Percentiles rank a stretch among this genome's conserved stretches.
These are phyloP conservation scores for Tetrahymena malaccensis DNA, from an alignment of 73 alveolate genomes.

Conservation along the genomic window DNA sequence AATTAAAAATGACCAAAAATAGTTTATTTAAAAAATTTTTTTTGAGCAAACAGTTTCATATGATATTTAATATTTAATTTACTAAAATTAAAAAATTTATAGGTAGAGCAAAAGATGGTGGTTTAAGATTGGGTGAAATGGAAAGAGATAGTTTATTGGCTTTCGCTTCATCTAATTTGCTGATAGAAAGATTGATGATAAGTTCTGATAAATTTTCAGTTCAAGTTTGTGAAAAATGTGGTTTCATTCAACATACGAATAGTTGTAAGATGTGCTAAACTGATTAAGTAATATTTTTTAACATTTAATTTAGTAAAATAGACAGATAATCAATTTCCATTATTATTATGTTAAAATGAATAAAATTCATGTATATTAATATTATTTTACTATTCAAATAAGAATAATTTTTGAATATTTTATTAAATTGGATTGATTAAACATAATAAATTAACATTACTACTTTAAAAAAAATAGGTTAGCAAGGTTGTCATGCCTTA, in stretches of 20 bases:
- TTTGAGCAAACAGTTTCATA: too few species aligned
- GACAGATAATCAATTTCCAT: too few species aligned
- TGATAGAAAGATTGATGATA: slow-evolving; percentile 93
- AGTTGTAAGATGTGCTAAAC: slow-evolving; percentile 67
- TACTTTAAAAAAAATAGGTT: slow-evolving; percentile 28
- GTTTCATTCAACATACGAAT: slow-evolving; percentile 75
- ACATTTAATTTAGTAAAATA: too few species aligned
- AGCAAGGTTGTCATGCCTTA: slow-evolving; percentile 92
- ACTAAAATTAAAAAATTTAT: not conserved
- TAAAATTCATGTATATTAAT: too few species aligned
- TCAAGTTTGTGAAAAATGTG: slow-evolving; percentile 90
- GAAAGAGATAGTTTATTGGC: slow-evolving; percentile 99
- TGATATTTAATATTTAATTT: too few species aligned
- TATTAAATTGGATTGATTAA: too few species aligned
- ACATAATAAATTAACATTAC: not conserved
- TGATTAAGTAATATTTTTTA: not conserved
- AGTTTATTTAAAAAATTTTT: too few species aligned
- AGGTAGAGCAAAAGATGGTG: slow-evolving; percentile 90
- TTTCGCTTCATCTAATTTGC: slow-evolving; percentile 93
- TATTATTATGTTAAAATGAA: too few species aligned
- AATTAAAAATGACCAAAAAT: too few species aligned
- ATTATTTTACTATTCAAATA: too few species aligned
- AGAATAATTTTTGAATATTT: not conserved
- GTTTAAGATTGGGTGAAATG: slow-evolving; percentile 97
- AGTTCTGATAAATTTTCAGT: slow-evolving; percentile 91